Base-by-base conservation (phyloP, 1,139 yeast genomes). In the Candida sp. region DNA sequence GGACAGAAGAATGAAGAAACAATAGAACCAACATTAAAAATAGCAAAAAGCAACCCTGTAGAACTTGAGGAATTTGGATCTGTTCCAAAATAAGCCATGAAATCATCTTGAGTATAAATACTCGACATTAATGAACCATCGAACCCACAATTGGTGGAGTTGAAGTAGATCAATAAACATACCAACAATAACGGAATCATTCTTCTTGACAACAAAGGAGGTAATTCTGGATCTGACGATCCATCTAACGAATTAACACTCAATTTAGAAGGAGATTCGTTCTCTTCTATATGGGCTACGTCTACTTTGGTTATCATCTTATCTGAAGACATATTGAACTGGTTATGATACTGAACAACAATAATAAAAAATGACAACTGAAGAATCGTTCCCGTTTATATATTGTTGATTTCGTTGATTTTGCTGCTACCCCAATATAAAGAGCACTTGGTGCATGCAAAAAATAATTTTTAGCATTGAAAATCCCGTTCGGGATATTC, bases 101-200 rank as follows among this genome's bases (percentile, higher is more conserved):
- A 57, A 39, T 50, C 54, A 3, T 50, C 51, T 22, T 51, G 45
- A 22, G 60, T 50, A 38, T 55, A 53, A 22, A 55, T 47, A 25
- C 55, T 54, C 22, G 53, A 49, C 52, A 55, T 52, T 21, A 57
- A 45, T 4, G 55, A 50, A 22, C 60, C 60, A 45, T 57, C 62
- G 40, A 48, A 56, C 7, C 62, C 62, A 41, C 51, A 51, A 15
- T 51, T 51, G 15, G 57, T 50, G 9, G 55, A 46, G 41, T 46
- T 43, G 5, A 48, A 33, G 48, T 52, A 42, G 41, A 48, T 42
- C 42, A 50, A 4, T 48, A 52, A 12, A 50, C 51, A 32, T 45
- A 21, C 29, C 47, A 19, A n/a, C 23, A 39, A 34, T n/a, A 49
- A 39, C 5, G 47, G 49, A 12, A 45, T 19, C 47, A 47, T 40